Base-by-base conservation (phyloP, 1,139 yeast genomes). In the Candida gigantensis region DNA sequence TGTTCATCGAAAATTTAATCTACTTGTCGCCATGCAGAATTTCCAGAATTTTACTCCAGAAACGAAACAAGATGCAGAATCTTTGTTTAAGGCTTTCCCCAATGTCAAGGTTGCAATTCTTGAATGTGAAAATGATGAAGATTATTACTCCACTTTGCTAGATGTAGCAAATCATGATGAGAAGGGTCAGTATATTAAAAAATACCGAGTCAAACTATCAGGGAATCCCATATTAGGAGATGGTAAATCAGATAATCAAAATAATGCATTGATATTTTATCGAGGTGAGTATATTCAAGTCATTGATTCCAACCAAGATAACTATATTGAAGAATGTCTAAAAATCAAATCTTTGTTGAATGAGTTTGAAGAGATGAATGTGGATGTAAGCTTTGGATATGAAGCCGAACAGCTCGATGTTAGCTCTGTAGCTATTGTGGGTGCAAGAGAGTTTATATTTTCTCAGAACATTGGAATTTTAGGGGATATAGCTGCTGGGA, bases 401-500 rank as follows among this genome's bases (percentile, higher is more conserved):
- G 68, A 6, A 9, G 23, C 14, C n/a, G 20, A 28, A 11, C 37
- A 10, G 17, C 41, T 28, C 14, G 28, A 30, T 11, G 17, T 15
- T 20, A 30, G 28, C 10, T 88, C 90, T 0, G 89, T 88, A 5
- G 96, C 96, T 0, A 85, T 88, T 38, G 71, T 88, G 23, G 96
- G 96, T 0, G 92, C 96, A 0, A 71, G 96, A 47, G 96, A 88
- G 52, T 86, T 86, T 49, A 85, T 88, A 2, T 88, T 88, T 52
- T 84, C 95, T 0, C 96, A 87, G 55, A 84, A 84, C 48, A 77
- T 84, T 39, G 96, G 96, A 5, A 81, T 87, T 3, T 62, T 88
- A 15, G 96, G 96, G 1, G 96, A 88, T 58, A 82, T 88, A 39
- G 95, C 96, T 1, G 96, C 96, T 1, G 95, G 95, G 0, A 88